Evolutionary conservation across 2,329 filamentous ascomycete species (phyloP).

Genomic region (Calonectria hawksworthii): DNA sequence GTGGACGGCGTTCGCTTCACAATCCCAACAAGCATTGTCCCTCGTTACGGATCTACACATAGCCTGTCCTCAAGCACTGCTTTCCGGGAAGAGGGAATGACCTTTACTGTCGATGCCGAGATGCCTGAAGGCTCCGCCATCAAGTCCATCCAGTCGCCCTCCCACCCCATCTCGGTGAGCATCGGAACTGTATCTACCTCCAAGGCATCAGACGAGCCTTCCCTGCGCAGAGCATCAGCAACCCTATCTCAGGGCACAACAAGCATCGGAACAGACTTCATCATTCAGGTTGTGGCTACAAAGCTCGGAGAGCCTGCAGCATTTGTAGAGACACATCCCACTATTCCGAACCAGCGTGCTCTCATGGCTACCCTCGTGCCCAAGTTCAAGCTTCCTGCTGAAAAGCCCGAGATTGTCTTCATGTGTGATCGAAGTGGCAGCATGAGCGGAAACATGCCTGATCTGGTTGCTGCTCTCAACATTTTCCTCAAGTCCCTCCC

Average conservation of each 20-base stretch:
- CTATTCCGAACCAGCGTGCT: constrained; percentile 71
- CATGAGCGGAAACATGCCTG: constrained; percentile 68
- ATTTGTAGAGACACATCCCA: constrained; percentile 75
- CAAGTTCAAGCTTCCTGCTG: constrained; percentile 72
- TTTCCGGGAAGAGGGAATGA: constrained; percentile 37
- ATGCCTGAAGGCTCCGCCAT: constrained; percentile 70
- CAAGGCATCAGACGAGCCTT: constrained; percentile 59
- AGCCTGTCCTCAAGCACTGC: constrained; percentile 23
- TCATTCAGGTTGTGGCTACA: constrained; percentile 74
- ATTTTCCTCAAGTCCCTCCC: constrained; percentile 78
- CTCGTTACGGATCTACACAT: constrained; percentile 68
- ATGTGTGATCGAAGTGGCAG: constrained; percentile 80
- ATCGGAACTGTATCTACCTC: constrained; percentile 68
- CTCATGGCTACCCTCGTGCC: constrained; percentile 81
- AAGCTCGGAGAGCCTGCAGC: constrained; percentile 73
- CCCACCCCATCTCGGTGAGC: constrained; percentile 75
- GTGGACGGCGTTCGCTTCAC: constrained; percentile 78
- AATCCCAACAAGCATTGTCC: constrained; percentile 76
- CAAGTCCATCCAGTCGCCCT: constrained; percentile 74
- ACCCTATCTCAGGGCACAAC: constrained; percentile 67
- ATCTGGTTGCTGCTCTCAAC: constrained; percentile 68
- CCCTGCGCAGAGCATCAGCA: constrained; percentile 72
- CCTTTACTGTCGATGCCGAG: constrained; percentile 53
- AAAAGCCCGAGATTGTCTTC: constrained; percentile 76
- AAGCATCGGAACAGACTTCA: constrained; percentile 74